Percentiles rank a stretch among this genome's conserved stretches.
Evolutionary conservation across 176 grass and related monocot species (phyloP).

Genomic region (Echinochloa phyllopogon): DNA sequence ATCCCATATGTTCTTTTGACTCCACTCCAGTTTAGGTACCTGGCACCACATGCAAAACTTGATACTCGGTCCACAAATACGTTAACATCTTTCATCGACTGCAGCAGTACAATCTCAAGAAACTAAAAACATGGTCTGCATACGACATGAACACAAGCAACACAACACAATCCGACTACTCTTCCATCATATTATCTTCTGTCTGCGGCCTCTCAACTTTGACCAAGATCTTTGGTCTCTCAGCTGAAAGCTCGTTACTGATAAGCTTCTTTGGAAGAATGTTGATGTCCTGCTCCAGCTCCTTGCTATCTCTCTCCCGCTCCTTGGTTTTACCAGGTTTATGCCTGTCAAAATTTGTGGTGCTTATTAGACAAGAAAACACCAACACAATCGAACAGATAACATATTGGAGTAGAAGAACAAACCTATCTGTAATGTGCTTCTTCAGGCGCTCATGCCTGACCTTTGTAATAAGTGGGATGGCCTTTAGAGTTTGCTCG

Average conservation of each 20-base stretch:
- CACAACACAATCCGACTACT: slow-evolving; percentile 44
- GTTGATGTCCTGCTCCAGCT: slow-evolving; percentile 65
- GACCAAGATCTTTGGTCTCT: slow-evolving; percentile 61
- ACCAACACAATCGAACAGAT: neutral
- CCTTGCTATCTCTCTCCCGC: slow-evolving; percentile 49
- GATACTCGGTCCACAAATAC: neutral
- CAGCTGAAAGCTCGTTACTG: neutral
- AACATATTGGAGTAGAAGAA: neutral
- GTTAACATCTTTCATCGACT: neutral
- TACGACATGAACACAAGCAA: neutral
- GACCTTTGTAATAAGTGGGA: slow-evolving; percentile 71
- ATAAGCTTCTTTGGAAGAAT: slow-evolving; percentile 53
- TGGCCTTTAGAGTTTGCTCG: slow-evolving; percentile 67
- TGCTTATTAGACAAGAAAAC: neutral
- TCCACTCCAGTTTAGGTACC: neutral
- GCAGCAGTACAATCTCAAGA: neutral
- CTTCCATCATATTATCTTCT: slow-evolving; percentile 65
- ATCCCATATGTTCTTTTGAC: neutral
- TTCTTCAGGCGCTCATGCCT: slow-evolving; percentile 60
- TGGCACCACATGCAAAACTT: slow-evolving; percentile 9
- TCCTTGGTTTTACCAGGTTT: slow-evolving; percentile 48
- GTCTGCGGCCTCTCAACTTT: slow-evolving; percentile 54
- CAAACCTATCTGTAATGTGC: slow-evolving; percentile 67
- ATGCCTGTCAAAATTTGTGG: slow-evolving; percentile 50
- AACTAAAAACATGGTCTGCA: neutral